Evolutionary conservation across 352 stramenopile genomes (phyloP), one percentile per base, ranked within the genome.

Genomic region (Phytophthora citricola): DNA sequence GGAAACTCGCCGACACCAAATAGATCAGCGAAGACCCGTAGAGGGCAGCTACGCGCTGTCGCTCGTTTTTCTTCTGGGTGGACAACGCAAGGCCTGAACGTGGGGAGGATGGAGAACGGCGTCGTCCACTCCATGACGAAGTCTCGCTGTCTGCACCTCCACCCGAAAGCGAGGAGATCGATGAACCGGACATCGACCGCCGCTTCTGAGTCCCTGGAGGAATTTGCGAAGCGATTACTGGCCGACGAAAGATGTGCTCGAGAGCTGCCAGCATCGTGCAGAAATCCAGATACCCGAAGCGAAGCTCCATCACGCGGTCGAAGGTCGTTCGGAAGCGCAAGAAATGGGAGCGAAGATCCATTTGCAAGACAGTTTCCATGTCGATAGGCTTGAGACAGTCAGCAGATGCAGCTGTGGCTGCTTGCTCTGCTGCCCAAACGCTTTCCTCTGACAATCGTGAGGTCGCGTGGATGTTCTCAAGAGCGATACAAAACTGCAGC

Each of bases 211-310:
- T 31, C 15, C 51, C 51, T 26, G 64, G 54, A 15, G 48, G 14
- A 34, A 20, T 64, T 27, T 54, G 53, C 11, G 57, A 47, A 9
- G 47, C 34, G 24, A 55, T 57, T 14, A 47, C 54, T 46, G 84
- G 73, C 44, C 72, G 79, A 12, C 62, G 63, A 9, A 89, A 48
- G 14, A 90, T 89, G 51, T 83, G 76, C 34, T 91, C 78, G 8
- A 95, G 48, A 5, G 86, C 82, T 22, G 74, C 75, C 6, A 87
- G 64, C 8, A 91, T 71, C 4, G 86, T 91, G 50, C 77, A 91
- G 20, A 92, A 91, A 43, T 95, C 88, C 62, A 95, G 58, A 52
- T 95, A 95, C 1, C 88, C 88, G 39, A 94, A 95, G 8, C 88
- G 81, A 27, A 95, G 63, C 32, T 94, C 83, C 63, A 95, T 81